These are phyloP conservation scores for Diaporthe sp. DNA, from an alignment of 2,329 filamentous ascomycete genomes.

Conservation along the genomic window DNA sequence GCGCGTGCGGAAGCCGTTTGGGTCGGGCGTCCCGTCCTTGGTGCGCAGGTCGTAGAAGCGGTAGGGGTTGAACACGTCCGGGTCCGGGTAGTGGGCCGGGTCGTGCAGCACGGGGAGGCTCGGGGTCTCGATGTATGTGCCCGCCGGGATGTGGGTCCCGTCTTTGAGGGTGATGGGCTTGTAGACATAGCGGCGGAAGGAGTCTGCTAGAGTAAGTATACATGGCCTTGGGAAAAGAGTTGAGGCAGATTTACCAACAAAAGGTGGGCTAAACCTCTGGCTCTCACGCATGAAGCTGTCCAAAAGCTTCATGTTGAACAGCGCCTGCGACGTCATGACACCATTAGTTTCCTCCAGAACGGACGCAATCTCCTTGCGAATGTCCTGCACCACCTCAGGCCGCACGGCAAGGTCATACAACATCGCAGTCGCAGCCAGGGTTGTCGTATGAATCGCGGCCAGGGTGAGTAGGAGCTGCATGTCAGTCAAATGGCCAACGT, in stretches of 20 bases:
- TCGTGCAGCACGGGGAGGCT: conserved; percentile 52
- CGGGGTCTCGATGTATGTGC: conserved; percentile 54
- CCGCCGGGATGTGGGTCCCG: conserved; percentile 59
- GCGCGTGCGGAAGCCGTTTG: conserved; percentile 46
- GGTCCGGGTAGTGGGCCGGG: conserved; percentile 50
- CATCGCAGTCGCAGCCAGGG: conserved; percentile 56
- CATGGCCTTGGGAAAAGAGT: not conserved
- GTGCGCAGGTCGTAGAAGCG: conserved; percentile 52
- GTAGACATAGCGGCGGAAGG: conserved; percentile 62
- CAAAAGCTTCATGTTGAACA: conserved; percentile 41
- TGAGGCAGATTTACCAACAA: conserved; percentile 49
- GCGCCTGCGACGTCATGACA: conserved; percentile 40
- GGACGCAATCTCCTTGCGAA: conserved; percentile 61
- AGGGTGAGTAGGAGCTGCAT: conserved; percentile 56
- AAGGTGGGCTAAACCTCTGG: conserved; percentile 38
- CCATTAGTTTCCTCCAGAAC: conserved; percentile 49
- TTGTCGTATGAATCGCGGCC: conserved; percentile 62
- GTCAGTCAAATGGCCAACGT: conserved; percentile 51
- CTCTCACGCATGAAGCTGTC: conserved; percentile 42
- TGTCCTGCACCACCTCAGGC: conserved; percentile 62
- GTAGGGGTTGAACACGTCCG: conserved; percentile 52
- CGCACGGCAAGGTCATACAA: conserved; percentile 62
- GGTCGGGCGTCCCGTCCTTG: conserved; percentile 42
- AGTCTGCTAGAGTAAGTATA: conserved; percentile 42
- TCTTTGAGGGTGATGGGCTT: conserved; percentile 63